Base-by-base conservation (phyloP, 345 rosid genomes). In the Capsella bursapastoris region DNA sequence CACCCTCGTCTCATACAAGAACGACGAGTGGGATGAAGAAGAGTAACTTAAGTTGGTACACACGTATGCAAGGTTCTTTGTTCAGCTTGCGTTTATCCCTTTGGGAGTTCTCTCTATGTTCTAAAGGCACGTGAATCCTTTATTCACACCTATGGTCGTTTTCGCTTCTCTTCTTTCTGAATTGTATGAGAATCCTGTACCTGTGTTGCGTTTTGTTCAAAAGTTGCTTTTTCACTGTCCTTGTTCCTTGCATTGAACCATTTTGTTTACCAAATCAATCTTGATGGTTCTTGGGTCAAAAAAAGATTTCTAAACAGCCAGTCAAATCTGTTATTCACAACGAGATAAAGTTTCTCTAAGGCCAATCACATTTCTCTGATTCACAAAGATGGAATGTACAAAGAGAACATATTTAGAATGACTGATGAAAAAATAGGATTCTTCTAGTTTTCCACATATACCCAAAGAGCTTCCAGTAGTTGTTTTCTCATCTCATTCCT, bases 1-100 rank as follows among this genome's bases (percentile, higher is more conserved):
- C 76, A 95, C 97, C 12, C 97, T 92, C 18, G 97, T 95, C 56
- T 95, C 99, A 0, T 95, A 92, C 86, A 92, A 92, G 90, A 89
- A 83, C 31, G 97, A 95, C 8, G 99, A 95, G 34, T 92, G 96
- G 99, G 99, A 89, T 59, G 99, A 92, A 73, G 63, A 87, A 78
- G 84, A 84, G 79, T 68, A 61, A 8, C 11, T 15, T 8, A 18
- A 52, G 71, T 3, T 2, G 0, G 31, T 18, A 64, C 16, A 11
- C 47, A 29, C 60, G 7, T 15, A 47, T 18, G 47, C 59, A 22
- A 37, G 27, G 18, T 8, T 2, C 35, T 16, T 45, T 55, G 48
- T 40, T 70, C 22, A 59, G 16, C 51, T 41, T 18, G 25, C 7
- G 29, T 18, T 32, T 18, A 38, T 45, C 47, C 29, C 51, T 40